Percentiles rank a stretch among this genome's conserved stretches.
These are phyloP conservation scores for Skeletonema menzelii DNA, from an alignment of 108 stramenopile genomes.

Conservation along the genomic window DNA sequence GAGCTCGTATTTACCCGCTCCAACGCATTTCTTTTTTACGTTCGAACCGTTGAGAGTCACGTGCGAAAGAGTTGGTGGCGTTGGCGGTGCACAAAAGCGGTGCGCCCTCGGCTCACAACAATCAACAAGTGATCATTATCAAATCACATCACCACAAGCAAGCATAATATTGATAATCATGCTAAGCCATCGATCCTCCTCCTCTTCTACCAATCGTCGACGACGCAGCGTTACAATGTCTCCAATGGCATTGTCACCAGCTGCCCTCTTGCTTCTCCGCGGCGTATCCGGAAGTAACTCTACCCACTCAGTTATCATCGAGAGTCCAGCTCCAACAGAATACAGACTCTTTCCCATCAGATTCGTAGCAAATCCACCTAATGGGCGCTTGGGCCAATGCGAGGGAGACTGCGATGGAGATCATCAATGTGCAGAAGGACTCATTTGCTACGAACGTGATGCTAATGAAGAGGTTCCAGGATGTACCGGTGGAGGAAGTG, in stretches of 20 bases:
- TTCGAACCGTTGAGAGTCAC: too few relatives aligned
- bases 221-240: background rate
- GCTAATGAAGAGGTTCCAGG: slow-evolving; percentile 21
- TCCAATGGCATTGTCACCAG: background rate
- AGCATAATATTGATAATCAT: background rate
- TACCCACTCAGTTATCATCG: background rate
- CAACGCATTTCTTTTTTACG: too few relatives aligned
- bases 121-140: too few relatives aligned
- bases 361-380: background rate
- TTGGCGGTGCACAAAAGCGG: too few relatives aligned
- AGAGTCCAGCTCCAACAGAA: background rate
- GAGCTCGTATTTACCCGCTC: too few relatives aligned
- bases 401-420: slow-evolving; percentile 56
- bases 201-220: background rate
- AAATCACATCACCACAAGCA: too few relatives aligned
- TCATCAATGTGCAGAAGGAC: slow-evolving; percentile 30
- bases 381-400: slow-evolving; percentile 9
- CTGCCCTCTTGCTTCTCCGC: background rate
- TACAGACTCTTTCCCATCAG: background rate
- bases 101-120: too few relatives aligned
- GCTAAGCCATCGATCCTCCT: background rate
- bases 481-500: slow-evolving; percentile 6
- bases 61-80: too few relatives aligned
- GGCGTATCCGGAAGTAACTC: background rate
- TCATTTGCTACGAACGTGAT: slow-evolving; percentile 41